Evolutionary conservation across 2,329 filamentous ascomycete genomes (phyloP).

Genomic region (Scytalidium sp.): DNA sequence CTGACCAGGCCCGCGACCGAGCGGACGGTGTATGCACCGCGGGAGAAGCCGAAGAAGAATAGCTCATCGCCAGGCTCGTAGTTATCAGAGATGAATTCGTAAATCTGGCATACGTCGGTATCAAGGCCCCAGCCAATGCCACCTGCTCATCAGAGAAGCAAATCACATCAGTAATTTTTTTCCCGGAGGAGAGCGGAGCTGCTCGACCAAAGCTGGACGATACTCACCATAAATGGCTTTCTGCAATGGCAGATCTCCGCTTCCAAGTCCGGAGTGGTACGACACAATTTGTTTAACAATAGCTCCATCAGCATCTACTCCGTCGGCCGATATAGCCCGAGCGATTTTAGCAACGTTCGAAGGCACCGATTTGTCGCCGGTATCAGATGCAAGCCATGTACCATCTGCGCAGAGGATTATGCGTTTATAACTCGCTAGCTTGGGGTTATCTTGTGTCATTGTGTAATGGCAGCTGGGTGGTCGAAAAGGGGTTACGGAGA

Average conservation of each 20-base stretch:
- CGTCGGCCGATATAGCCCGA: constrained; percentile 8
- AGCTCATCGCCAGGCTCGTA: constrained; percentile 33
- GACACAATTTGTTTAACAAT: constrained; percentile 10
- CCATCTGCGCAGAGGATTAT: constrained; percentile 16
- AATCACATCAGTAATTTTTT: background rate
- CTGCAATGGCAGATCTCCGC: constrained; percentile 1
- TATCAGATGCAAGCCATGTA: constrained; percentile 13
- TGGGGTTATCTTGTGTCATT: background rate
- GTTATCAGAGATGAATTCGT: constrained; percentile 41
- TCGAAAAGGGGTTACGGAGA: no score
- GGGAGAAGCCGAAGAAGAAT: constrained; percentile 33
- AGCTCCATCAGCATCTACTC: constrained; percentile 5
- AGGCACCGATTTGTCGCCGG: constrained; percentile 4
- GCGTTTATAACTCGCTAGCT: background rate
- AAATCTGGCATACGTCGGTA: constrained; percentile 19
- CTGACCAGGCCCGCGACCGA: constrained; percentile 29
- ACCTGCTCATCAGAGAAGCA: constrained; percentile 6
- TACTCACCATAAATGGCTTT: background rate
- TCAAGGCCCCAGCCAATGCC: constrained; percentile 9
- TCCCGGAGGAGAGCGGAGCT: background rate
- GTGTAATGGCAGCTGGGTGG: no score
- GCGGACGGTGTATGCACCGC: constrained; percentile 35
- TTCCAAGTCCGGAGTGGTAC: constrained; percentile 14
- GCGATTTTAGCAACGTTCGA: constrained; percentile 11
- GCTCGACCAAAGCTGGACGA: background rate